phyloP scores from a whole-genome alignment of 1,284 basidiomycete genomes.

The Austroboletus rostrupii region DNA sequence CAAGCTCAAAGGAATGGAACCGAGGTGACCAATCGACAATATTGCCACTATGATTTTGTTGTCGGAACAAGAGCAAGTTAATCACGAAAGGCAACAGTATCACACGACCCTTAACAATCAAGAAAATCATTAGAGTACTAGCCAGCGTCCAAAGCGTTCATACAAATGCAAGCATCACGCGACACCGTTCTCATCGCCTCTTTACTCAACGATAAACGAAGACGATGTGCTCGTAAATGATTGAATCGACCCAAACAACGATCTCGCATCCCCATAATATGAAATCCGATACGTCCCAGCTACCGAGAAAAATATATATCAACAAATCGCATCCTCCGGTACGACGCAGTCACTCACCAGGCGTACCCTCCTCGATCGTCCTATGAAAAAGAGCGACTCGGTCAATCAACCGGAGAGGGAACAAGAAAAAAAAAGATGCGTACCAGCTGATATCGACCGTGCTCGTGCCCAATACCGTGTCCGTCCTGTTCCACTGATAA shows the following conservation, averaged over 20 bases:
- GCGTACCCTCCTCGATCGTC: slow-evolving; percentile 63
- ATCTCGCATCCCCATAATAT: slow-evolving; percentile 61
- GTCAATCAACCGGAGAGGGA: background rate
- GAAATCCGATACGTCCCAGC: too few relatives aligned
- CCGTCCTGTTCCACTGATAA: slow-evolving; percentile 64
- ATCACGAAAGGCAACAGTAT: too few relatives aligned
- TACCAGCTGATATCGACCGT: slow-evolving; percentile 64
- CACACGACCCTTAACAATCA: too few relatives aligned
- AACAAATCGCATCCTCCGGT: too few relatives aligned
- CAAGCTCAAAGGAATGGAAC: too few relatives aligned
- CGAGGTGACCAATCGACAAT: too few relatives aligned
- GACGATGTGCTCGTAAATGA: slow-evolving; percentile 62
- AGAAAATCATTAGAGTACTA: too few relatives aligned
- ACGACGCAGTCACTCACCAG: slow-evolving; percentile 9
- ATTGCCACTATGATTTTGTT: too few relatives aligned
- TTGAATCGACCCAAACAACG: slow-evolving; percentile 54
- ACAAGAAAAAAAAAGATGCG: slow-evolving; percentile 16
- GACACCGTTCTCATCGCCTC: background rate
- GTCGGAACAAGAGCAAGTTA: too few relatives aligned
- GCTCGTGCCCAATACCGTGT: slow-evolving; percentile 56
- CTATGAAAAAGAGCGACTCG: slow-evolving; percentile 29
- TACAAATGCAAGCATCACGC: too few relatives aligned
- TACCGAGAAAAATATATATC: too few relatives aligned
- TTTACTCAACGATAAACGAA: slow-evolving; percentile 48
- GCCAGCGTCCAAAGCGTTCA: too few relatives aligned